Evolutionary conservation across 768 basidiomycete species (phyloP), one percentile per base, ranked within the genome.

Genomic region (Chalciporus pseudorubinellus): DNA sequence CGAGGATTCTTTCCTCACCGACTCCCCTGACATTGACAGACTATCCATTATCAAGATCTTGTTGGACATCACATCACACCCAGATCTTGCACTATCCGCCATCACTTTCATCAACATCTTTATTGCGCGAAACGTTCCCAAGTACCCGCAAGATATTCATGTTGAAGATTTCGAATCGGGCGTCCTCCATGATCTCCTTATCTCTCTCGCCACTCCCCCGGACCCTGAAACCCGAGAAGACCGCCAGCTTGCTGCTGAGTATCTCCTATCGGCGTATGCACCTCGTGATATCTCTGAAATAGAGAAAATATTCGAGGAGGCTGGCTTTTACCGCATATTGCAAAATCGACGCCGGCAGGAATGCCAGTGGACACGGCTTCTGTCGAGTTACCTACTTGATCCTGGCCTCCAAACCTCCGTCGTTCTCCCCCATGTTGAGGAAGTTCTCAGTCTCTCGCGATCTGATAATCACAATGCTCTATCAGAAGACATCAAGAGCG

Each of bases 71-170:
- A 58, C 87, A 6, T 74, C 82, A 6, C 65, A 72, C 46, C 72
- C 70, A 20, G 74, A 76, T 44, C 70, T 93, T 22, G 70, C 81
- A 0, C 68, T 80, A 24, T 69, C 77, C 36, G 92, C 91, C 64
- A 71, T 74, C 51, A 93, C 90, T 3, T 90, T 99, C 67, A 78
- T 95, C 44, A 84, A 95, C 63, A 98, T 99, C 54, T 99, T 99
- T 70, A 80, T 98, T 50, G 92, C 97, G 4, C 87, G 95, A 52
- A 99, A 98, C 67, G 83, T 97, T 11, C 92, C 97, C 0, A 98
- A 98, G 71, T 99, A 98, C 70, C 84, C 89, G 1, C 94, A 97
- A 69, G 92, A 85, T 67, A 77, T 93, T 43, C 55, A 12, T 0
- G 46, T 57, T 29, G 43, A 57, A 38, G 60, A 54, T 44, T 74